phyloP scores from a whole-genome alignment of 108 stramenopile genomes.

The Cyclotella baltica region DNA sequence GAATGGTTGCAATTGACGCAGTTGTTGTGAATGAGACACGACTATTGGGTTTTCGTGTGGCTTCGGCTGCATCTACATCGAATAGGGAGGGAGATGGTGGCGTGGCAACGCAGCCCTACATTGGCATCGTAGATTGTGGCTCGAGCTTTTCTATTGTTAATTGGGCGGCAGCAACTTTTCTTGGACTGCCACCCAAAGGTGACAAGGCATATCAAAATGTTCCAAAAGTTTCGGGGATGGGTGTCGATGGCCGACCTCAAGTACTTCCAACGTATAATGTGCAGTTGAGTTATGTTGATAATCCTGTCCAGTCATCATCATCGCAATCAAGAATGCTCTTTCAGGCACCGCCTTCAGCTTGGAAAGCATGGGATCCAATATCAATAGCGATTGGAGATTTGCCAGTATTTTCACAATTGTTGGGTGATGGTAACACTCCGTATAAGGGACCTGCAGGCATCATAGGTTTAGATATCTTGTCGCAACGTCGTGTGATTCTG shows the following conservation, averaged over 20 bases:
- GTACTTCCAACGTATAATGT: constrained; percentile 57
- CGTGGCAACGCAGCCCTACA: constrained; percentile 58
- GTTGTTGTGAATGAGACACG: constrained; percentile 80
- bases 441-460: constrained; percentile 76
- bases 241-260: constrained; percentile 74
- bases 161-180: constrained; percentile 65
- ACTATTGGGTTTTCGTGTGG: constrained; percentile 70
- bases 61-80: constrained; percentile 13
- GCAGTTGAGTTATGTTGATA: constrained; percentile 62
- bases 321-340: constrained; percentile 53
- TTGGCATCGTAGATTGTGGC: constrained; percentile 81
- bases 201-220: constrained; percentile 59
- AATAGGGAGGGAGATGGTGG: constrained; percentile 25
- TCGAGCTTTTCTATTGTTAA: constrained; percentile 72
- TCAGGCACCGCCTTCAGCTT: constrained; percentile 59
- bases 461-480: constrained; percentile 77
- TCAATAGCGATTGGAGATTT: constrained; percentile 74
- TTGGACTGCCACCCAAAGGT: constrained; percentile 65
- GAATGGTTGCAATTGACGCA: constrained; percentile 65
- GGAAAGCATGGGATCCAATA: constrained; percentile 73
- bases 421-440: constrained; percentile 73
- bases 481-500: constrained; percentile 77
- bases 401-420: constrained; percentile 68
- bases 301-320: constrained; percentile 52
- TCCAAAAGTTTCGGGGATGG: constrained; percentile 63